Percentiles rank a stretch among this genome's conserved stretches.
Conservation (phyloP, 768 basidiomycete genomes). For the Trametes elegans region DNA sequence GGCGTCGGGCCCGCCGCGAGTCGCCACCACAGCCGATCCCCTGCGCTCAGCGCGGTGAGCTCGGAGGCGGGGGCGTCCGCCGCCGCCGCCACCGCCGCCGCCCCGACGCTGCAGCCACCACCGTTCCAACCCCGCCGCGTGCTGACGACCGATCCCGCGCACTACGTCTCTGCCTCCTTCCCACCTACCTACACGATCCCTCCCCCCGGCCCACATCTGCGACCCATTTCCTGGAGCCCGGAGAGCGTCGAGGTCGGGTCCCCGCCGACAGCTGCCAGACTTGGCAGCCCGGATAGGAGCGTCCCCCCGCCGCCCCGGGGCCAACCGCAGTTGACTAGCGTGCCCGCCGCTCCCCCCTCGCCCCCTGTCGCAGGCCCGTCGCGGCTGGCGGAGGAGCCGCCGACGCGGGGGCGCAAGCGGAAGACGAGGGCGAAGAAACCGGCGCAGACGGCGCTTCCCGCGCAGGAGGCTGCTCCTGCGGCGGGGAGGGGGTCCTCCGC, state of each 20-base stretch:
- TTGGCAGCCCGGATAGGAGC: constrained; percentile 13
- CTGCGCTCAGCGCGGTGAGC: not conserved
- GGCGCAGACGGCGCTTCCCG: not conserved
- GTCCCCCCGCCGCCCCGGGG: not conserved
- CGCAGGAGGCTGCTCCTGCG: not conserved
- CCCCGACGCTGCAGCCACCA: not conserved
- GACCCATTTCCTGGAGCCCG: constrained; percentile 11
- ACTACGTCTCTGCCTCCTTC: constrained; percentile 6
- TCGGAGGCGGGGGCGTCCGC: not conserved
- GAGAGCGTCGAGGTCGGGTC: not conserved
- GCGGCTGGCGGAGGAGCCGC: constrained; percentile 2
- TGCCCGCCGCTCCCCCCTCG: not conserved
- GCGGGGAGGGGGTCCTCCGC: not conserved
- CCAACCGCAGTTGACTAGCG: not conserved
- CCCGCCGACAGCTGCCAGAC: not conserved
- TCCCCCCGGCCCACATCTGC: constrained; percentile 11
- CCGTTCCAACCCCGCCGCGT: not conserved
- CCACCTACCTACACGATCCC: not conserved
- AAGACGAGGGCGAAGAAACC: constrained; percentile 8
- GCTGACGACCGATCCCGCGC: constrained; percentile 10
- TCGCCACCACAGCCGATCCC: not conserved
- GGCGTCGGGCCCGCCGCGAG: not conserved
- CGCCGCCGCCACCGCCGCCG: not conserved
- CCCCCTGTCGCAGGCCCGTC: constrained; percentile 17
- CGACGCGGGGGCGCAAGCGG: constrained; percentile 1